phyloP scores from a whole-genome alignment of 495 filamentous ascomycete genomes.

The Choiromyces venosus region DNA sequence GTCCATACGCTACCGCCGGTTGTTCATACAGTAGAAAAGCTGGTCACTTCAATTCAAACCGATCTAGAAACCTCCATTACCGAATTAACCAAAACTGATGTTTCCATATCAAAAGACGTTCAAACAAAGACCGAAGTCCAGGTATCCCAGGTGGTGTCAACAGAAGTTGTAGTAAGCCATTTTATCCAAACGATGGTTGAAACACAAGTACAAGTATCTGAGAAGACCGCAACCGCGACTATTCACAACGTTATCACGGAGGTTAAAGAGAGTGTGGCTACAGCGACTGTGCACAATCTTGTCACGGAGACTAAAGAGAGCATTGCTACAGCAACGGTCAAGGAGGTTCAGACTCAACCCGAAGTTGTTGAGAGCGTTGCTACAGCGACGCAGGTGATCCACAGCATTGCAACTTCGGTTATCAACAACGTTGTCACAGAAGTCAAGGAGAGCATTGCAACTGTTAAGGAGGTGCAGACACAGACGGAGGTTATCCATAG shows the following conservation, averaged over 20 bases:
- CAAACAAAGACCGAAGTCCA: slow-evolving; percentile 32
- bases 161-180: slow-evolving; percentile 31
- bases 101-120: slow-evolving; percentile 21
- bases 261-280: not conserved
- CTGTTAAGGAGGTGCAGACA: slow-evolving; percentile 16
- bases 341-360: not conserved
- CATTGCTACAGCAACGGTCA: not conserved
- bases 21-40: slow-evolving; percentile 31
- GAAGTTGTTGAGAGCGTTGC: not conserved
- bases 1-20: slow-evolving; percentile 29
- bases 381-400: slow-evolving; percentile 9
- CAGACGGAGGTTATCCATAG: slow-evolving; percentile 23
- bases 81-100: slow-evolving; percentile 22
- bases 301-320: not conserved
- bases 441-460: slow-evolving; percentile 21
- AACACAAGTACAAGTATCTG: slow-evolving; percentile 31
- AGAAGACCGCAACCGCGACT: slow-evolving; percentile 28
- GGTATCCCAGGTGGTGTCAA: slow-evolving; percentile 35
- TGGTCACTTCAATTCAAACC: slow-evolving; percentile 26
- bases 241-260: slow-evolving; percentile 2
- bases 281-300: not conserved
- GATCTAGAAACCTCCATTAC: slow-evolving; percentile 20
- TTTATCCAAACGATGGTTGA: slow-evolving; percentile 33
- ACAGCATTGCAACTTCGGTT: slow-evolving; percentile 11
- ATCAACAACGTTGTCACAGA: slow-evolving; percentile 9